Base-by-base conservation (phyloP, 768 basidiomycete genomes). In the Bullera alba region DNA sequence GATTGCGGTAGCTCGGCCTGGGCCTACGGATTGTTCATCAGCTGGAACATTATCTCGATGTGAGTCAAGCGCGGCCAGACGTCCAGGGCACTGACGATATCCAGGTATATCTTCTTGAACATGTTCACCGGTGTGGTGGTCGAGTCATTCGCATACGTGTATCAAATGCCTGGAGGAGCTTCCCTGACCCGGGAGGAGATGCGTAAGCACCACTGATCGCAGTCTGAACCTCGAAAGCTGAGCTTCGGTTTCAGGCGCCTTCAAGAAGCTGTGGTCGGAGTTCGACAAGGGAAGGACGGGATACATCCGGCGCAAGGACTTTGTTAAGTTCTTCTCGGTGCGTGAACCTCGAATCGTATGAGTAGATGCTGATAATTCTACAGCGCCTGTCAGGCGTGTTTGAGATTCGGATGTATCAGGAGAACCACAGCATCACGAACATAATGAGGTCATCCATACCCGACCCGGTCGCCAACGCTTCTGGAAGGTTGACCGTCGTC, bases 71-170 rank as follows among this genome's bases (percentile, higher is more conserved):
- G 25, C 34, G 7, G 16, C 28, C 12, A 8, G 21, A 16, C 22
- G 15, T 44, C 17, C 38, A 30, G 28, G 19, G 29, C 5, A 36
- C 34, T 48, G 19, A 43, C 23, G 8, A 19, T 29, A 2, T 29
- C 29, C 4, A 67, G 92, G 91, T 95, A 91, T 71, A 91, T 96
- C 63, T 91, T 96, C 71, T 80, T 86, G 57, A 95, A 93, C 74
- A 82, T 95, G 83, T 92, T 92, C 70, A 91, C 88, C 73, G 88
- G 87, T 84, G 87, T 92, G 54, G 84, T 93, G 47, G 91, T 93
- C 59, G 85, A 96, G 73, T 91, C 85, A 66, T 96, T 97, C 73
- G 87, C 88, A 17, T 95, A 92, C 70, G 87, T 95, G 6, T 93
- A 90, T 75, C 88, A 92, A 73, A 79, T 84, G 27, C 83, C 86